Evolutionary conservation across 2,329 filamentous ascomycete species (phyloP), one percentile per base, ranked within the genome.

Genomic region (Thelonectria discophora): DNA sequence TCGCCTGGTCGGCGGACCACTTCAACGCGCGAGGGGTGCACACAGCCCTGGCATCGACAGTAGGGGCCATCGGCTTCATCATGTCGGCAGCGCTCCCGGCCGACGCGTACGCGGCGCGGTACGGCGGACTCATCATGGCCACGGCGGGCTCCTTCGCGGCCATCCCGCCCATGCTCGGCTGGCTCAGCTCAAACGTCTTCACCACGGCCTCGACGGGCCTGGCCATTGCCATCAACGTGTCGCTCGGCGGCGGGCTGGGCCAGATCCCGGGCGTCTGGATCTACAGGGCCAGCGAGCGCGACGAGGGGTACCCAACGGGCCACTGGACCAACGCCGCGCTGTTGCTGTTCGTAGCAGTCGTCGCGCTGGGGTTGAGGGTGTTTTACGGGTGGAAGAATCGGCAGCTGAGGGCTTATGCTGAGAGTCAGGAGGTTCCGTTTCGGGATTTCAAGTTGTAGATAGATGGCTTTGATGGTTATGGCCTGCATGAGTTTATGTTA

Each of bases 251-350:
- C 0, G 89, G 88, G 0, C 81, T 89, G 0, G 89, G 90, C 0
- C 89, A 92, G 74, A 92, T 92, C 42, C 84, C 87, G 0, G 90
- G 89, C 0, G 88, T 91, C 1, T 92, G 88, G 88, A 91, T 91
- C 63, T 92, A 91, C 76, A 89, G 89, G 70, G 80, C 84, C 1
- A 77, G 84, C 11, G 88, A 92, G 74, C 83, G 82, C 17, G 73
- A 77, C 20, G 76, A 67, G 10, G 89, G 90, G 0, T 92, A 90
- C 72, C 88, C 88, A 0, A 91, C 88, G 0, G 90, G 90, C 0
- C 89, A 92, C 71, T 90, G 86, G 85, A 84, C 82, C 5, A 90
- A 90, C 71, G 86, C 86, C 2, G 87, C 69, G 11, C 74, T 90
- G 66, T 69, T 90, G 42, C 77, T 90, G 12, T 82, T 88, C 62